These are phyloP conservation scores for Iris macrosiphon DNA, from an alignment of 106 monocot species.

Conservation along the genomic window DNA sequence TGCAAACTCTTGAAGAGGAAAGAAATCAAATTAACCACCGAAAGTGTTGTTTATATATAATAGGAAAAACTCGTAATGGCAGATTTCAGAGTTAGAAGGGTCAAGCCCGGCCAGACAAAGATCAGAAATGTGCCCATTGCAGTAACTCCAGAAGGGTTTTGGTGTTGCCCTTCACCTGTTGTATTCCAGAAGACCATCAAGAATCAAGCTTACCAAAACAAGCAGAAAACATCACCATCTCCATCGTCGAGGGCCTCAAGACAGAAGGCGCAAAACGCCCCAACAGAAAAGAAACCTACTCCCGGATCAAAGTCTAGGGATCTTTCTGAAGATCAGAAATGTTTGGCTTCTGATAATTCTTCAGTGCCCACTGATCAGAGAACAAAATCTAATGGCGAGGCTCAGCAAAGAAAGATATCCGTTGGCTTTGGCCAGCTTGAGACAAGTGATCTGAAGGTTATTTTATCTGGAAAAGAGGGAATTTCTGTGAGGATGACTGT, in stretches of 20 bases:
- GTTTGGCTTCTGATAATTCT: conserved; percentile 21
- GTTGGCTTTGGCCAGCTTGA: conserved; percentile 88
- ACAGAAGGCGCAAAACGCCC: conserved; percentile 35
- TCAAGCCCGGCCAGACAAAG: conserved; percentile 52
- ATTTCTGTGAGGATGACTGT: conserved; percentile 87
- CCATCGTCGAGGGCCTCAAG: conserved; percentile 34
- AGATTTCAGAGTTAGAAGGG: conserved; percentile 52
- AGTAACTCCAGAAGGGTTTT: conserved; percentile 95
- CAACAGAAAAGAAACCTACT: conserved; percentile 35
- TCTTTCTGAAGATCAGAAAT: conserved; percentile 55
- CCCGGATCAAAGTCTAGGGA: conserved; percentile 27
- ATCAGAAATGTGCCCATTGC: conserved; percentile 95
- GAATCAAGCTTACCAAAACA: conserved; percentile 49
- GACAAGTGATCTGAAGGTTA: conserved; percentile 73
- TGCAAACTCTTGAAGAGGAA: too few relatives aligned
- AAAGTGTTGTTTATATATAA: too few relatives aligned
- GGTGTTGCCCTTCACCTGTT: conserved; percentile 94
- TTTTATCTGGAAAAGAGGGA: conserved; percentile 83
- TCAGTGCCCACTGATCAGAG: conserved; percentile 33
- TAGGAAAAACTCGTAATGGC: too few relatives aligned
- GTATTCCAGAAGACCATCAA: conserved; percentile 85
- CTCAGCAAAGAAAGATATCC: conserved; percentile 67
- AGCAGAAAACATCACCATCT: conserved; percentile 29
- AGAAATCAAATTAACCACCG: too few relatives aligned
- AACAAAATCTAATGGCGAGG: conserved; percentile 23